phyloP scores from a whole-genome alignment of 139 green algal genomes.

The Spirogloea muscicola region DNA sequence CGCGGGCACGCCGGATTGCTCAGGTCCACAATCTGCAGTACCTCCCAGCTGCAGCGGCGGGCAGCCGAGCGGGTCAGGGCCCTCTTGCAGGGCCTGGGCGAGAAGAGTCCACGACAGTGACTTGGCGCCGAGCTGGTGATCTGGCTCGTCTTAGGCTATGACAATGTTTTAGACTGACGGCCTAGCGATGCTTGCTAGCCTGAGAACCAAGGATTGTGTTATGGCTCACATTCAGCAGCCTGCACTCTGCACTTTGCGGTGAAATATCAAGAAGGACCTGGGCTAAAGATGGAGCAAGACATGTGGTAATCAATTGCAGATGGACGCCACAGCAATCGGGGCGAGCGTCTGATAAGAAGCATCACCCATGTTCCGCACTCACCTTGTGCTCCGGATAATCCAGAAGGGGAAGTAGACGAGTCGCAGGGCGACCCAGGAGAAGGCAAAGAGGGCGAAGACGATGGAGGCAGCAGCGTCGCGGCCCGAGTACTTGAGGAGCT shows the following conservation, averaged over 20 bases:
- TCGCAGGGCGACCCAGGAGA: slow-evolving; percentile 56
- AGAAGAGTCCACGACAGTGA: background rate
- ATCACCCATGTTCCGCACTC: background rate
- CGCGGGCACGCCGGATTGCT: slow-evolving; percentile 35
- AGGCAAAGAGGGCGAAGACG: slow-evolving; percentile 57
- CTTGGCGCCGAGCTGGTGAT: background rate
- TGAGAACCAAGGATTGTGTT: too few relatives aligned
- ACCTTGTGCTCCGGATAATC: slow-evolving; percentile 50
- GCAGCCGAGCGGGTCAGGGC: background rate
- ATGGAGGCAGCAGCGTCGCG: slow-evolving; percentile 38
- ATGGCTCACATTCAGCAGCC: background rate
- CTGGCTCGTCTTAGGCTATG: background rate
- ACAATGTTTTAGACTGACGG: too few relatives aligned
- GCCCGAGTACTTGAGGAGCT: slow-evolving; percentile 61
- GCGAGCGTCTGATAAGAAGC: background rate
- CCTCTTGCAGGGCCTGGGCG: background rate
- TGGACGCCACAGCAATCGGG: background rate
- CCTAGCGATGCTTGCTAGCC: too few relatives aligned
- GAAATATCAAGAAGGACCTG: background rate
- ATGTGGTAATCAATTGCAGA: background rate
- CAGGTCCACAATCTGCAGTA: slow-evolving; percentile 13
- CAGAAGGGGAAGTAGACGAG: slow-evolving; percentile 55
- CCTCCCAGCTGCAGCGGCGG: background rate
- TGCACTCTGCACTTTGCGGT: background rate
- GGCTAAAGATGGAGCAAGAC: background rate